phyloP scores from a whole-genome alignment of 768 basidiomycete genomes.

The Leucogyrophana mollusca region DNA sequence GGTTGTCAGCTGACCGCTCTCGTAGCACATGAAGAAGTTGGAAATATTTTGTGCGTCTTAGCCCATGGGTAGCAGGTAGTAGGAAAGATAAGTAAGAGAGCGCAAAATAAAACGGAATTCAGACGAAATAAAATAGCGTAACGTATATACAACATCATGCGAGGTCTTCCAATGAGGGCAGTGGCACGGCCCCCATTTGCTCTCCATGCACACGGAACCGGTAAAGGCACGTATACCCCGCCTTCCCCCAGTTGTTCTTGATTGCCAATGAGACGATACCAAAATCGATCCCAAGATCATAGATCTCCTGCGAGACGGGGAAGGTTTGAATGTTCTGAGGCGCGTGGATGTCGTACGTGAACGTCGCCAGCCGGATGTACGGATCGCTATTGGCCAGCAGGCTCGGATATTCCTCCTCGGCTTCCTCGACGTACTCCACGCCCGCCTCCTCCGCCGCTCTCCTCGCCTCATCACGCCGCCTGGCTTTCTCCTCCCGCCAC shows the following conservation, averaged over 20 bases:
- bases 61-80: too few relatives aligned
- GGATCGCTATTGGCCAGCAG: conserved; percentile 45
- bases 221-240: conserved; percentile 86
- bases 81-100: neutral
- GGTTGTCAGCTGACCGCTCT: too few relatives aligned
- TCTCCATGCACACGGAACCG: conserved; percentile 79
- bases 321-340: conserved; percentile 75
- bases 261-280: conserved; percentile 81
- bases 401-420: conserved; percentile 41
- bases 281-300: conserved; percentile 74
- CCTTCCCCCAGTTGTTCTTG: conserved; percentile 84
- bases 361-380: conserved; percentile 65
- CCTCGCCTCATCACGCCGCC: conserved; percentile 30
- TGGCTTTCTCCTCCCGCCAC: conserved; percentile 50
- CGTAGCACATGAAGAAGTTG: too few relatives aligned
- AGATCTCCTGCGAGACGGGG: conserved; percentile 65
- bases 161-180: conserved; percentile 29
- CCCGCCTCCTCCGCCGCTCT: conserved; percentile 32
- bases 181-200: conserved; percentile 40
- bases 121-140: conserved; percentile 5
- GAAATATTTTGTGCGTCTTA: too few relatives aligned
- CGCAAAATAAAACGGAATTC: conserved; percentile 1
- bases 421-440: conserved; percentile 21
- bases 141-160: conserved; percentile 18
- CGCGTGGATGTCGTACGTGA: conserved; percentile 59